A percentile compares a stretch with the other conserved stretches of the same genome.
Conservation (phyloP, 768 basidiomycete genomes). For the Tephrocybe sp. region DNA sequence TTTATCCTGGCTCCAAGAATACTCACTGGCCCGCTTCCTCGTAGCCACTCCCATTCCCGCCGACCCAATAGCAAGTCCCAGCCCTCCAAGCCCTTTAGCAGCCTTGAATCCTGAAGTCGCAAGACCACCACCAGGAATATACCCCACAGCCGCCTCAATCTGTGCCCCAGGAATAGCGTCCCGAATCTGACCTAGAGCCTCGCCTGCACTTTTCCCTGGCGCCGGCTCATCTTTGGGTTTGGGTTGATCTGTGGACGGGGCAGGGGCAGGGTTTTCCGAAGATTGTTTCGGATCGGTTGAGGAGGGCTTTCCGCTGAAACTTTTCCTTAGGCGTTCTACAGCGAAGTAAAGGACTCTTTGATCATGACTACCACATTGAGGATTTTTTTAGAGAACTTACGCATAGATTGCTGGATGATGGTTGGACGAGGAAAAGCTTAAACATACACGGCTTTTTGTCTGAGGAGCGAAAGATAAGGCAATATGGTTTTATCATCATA, state of each 20-base stretch:
- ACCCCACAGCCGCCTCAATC: neutral
- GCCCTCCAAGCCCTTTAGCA: conserved; percentile 5
- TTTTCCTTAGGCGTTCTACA: too few species aligned
- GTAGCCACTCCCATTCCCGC: conserved; percentile 6
- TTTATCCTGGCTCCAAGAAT: neutral
- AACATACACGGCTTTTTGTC: too few species aligned
- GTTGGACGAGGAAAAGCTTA: too few species aligned
- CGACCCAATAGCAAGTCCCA: conserved; percentile 1
- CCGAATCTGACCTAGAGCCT: conserved; percentile 1
- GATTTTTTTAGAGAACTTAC: too few species aligned
- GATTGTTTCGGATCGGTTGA: too few species aligned
- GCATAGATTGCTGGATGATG: too few species aligned
- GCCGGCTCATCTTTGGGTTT: neutral
- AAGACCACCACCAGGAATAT: conserved; percentile 2
- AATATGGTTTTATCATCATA: too few species aligned
- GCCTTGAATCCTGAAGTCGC: conserved; percentile 7
- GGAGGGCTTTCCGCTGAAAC: too few species aligned
- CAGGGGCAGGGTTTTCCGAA: neutral
- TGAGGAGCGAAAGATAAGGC: too few species aligned
- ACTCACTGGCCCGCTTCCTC: conserved; percentile 5
- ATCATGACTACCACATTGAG: too few species aligned
- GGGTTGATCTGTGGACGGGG: neutral
- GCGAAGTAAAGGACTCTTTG: too few species aligned
- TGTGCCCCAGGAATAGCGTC: neutral
- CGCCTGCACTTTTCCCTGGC: neutral